Evolutionary conservation across 73 alveolate genomes (phyloP).

Genomic region (Paramecium pentaurelia): DNA sequence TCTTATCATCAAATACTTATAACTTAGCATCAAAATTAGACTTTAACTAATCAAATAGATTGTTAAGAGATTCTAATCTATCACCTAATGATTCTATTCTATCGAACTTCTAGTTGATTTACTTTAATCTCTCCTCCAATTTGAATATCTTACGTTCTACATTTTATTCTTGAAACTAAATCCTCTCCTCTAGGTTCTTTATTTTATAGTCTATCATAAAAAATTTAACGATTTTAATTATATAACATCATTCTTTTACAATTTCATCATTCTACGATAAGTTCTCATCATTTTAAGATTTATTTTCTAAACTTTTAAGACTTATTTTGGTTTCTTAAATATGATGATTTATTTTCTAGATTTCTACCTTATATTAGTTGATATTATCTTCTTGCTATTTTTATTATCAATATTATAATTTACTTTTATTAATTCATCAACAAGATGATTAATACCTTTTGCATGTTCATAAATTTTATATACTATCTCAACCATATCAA

Average conservation of each 20-base stretch:
- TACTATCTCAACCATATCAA: background rate
- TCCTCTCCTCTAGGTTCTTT: background rate
- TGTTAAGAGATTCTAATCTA: slow-evolving; percentile 29
- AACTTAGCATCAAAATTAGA: background rate
- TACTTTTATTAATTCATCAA: background rate
- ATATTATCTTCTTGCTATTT: background rate
- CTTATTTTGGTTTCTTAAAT: background rate
- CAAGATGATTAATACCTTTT: background rate
- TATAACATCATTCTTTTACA: background rate
- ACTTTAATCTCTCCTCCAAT: slow-evolving; percentile 5
- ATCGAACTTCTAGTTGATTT: background rate
- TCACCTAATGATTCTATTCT: slow-evolving; percentile 1
- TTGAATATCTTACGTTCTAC: background rate
- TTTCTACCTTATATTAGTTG: background rate
- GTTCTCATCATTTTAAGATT: background rate
- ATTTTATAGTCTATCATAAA: background rate
- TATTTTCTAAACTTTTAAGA: background rate
- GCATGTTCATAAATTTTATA: background rate
- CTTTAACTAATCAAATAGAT: background rate
- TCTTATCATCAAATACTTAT: background rate
- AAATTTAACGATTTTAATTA: background rate
- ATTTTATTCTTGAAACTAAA: background rate
- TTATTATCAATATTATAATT: background rate
- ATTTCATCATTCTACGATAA: background rate
- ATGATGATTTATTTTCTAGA: background rate